Conservation (phyloP, 176 grass and related monocot species). For the Rhipidocladum racemiflorum region DNA sequence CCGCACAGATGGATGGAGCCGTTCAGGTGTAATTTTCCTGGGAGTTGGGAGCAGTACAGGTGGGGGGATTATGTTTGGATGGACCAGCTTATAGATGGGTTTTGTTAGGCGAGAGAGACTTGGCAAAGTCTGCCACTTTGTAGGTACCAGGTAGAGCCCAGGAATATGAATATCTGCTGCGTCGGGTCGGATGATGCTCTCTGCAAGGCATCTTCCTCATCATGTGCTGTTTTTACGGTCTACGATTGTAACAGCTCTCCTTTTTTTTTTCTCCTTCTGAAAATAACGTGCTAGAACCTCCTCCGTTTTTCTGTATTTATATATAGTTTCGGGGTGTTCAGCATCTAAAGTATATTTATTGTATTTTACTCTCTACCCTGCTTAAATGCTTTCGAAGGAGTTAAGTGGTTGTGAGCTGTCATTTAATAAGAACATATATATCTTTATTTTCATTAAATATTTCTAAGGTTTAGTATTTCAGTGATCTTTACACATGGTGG, state of each 20-base stretch:
- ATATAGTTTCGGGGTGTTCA: too few species aligned
- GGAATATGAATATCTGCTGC: slow-evolving; percentile 16
- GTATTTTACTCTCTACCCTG: too few species aligned
- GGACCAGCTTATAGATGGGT: neutral
- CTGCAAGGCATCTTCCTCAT: slow-evolving; percentile 14
- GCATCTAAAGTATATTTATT: too few species aligned
- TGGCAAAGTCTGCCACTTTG: neutral
- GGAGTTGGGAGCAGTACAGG: neutral
- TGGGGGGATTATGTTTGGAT: neutral
- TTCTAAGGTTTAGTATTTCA: too few species aligned
- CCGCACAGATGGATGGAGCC: neutral
- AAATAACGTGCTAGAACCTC: neutral
- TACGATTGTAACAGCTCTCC: neutral
- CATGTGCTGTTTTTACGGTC: neutral
- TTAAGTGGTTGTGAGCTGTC: too few species aligned
- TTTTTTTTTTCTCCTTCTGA: neutral
- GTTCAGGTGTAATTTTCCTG: neutral
- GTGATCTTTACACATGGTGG: accelerated
- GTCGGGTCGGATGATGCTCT: neutral
- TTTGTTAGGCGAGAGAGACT: neutral
- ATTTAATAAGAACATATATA: too few species aligned
- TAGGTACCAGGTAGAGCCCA: neutral
- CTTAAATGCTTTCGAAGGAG: too few species aligned
- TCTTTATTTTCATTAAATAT: too few species aligned
- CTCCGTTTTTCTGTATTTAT: too few species aligned